Base-by-base conservation (phyloP, 768 basidiomycete genomes). In the Rhodotorula graminis region DNA sequence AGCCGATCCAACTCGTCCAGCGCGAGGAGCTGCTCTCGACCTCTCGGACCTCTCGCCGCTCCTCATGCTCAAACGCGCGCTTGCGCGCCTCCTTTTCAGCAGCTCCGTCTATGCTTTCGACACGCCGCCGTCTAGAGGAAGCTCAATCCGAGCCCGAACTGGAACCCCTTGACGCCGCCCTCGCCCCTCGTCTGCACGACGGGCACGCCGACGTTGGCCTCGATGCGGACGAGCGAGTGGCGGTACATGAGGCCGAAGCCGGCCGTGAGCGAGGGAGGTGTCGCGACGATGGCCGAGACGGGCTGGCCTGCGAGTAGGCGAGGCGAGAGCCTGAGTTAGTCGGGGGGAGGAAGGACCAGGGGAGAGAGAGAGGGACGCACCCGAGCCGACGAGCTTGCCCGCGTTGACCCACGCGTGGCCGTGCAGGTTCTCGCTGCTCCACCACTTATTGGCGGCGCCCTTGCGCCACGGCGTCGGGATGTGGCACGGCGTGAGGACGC, bases 121-220 rank as follows among this genome's bases (percentile, higher is more conserved):
- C 18, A 15, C 10, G 0, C 31, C 29, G 3, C 18, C 12, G 15
- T 19, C 29, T 29, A 92, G 79, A 91, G 78, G 82, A 92, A 91
- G 75, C 90, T 89, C 67, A 92, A 78, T 3, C 90, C 92, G 74
- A 93, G 85, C 8, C 92, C 92, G 40, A 91, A 86, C 80, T 90
- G 90, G 58, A 92, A 82, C 15, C 92, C 92, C 77, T 85, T 87
- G 77, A 86, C 84, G 67, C 81, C 77, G 16, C 87, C 87, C 80
- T 91, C 92, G 66, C 86, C 87, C 77, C 83, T 85, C 58, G 86
- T 86, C 4, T 87, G 86, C 6, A 88, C 85, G 7, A 96, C 83
- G 11, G 93, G 93, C 49, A 95, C 84, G 14, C 92, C 91, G 73
- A 95, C 86, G 80, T 94, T 95, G 70, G 92, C 83, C 81, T 96